phyloP scores from a whole-genome alignment of 1,284 basidiomycete species.

The Trametes pubescens region DNA sequence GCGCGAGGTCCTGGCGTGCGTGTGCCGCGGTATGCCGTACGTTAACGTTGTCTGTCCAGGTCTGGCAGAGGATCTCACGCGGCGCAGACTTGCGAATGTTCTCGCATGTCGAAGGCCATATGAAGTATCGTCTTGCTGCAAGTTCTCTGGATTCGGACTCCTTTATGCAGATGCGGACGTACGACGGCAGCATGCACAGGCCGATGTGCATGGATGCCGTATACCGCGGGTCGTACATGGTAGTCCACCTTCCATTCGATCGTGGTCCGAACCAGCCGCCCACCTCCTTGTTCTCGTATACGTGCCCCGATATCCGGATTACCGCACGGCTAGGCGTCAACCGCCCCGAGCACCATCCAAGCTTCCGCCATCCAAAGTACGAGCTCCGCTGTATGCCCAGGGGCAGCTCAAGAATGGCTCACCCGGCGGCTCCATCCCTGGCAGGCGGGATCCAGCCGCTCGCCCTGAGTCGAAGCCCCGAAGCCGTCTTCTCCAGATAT shows the following conservation, averaged over 20 bases:
- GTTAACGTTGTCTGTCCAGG: not conserved
- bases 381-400: not conserved
- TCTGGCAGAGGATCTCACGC: not conserved
- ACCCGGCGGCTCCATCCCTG: too few relatives aligned
- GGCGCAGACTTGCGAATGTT: not conserved
- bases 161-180: not conserved
- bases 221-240: too few relatives aligned
- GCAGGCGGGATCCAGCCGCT: too few relatives aligned
- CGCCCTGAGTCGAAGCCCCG: too few relatives aligned
- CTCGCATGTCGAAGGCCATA: not conserved
- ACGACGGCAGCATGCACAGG: not conserved
- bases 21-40: not conserved
- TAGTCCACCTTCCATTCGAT: not conserved
- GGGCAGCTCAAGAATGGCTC: not conserved
- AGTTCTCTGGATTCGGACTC: too few relatives aligned
- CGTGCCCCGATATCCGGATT: not conserved
- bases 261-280: not conserved
- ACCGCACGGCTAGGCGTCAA: not conserved
- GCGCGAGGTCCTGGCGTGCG: not conserved
- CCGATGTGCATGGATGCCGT: too few relatives aligned
- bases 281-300: not conserved
- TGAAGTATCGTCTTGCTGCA: too few relatives aligned
- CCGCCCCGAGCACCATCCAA: not conserved
- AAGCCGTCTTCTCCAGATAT: too few relatives aligned
- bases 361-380: not conserved